A percentile compares a stretch with the other conserved stretches of the same genome.
Conservation (phyloP, 768 basidiomycete species). For the Lactifluus echinatus region DNA sequence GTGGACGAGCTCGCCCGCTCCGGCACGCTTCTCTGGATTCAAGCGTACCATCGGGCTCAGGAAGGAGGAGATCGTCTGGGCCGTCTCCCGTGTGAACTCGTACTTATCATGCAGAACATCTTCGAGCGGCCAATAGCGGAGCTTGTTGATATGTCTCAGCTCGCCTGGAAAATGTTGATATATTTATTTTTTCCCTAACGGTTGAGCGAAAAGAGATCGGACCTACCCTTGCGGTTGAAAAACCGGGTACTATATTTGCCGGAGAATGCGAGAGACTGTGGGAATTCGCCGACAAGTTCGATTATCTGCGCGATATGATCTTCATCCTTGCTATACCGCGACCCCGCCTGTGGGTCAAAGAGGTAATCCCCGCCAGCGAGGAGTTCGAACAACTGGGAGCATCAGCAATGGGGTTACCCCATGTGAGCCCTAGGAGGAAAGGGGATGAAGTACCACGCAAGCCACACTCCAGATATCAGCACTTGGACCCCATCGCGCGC, state of each 20-base stretch:
- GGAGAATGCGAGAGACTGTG: constrained; percentile 69
- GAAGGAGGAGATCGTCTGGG: constrained; percentile 74
- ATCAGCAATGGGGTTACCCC: not conserved
- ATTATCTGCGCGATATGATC: constrained; percentile 98
- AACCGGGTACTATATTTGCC: constrained; percentile 94
- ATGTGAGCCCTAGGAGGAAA: not conserved
- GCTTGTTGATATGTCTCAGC: constrained; percentile 87
- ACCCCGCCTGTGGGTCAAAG: constrained; percentile 93
- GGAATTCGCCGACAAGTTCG: constrained; percentile 89
- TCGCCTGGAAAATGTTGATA: constrained; percentile 40
- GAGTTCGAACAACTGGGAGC: constrained; percentile 80
- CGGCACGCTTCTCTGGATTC: constrained; percentile 81
- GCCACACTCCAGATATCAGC: constrained; percentile 97
- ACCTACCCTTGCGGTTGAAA: constrained; percentile 88
- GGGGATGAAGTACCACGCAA: constrained; percentile 62
- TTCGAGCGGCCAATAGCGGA: constrained; percentile 85
- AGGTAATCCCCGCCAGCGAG: constrained; percentile 96
- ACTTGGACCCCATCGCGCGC: constrained; percentile 91
- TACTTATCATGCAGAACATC: constrained; percentile 91
- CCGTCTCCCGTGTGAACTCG: constrained; percentile 76
- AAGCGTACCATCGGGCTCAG: constrained; percentile 85
- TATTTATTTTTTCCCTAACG: not conserved
- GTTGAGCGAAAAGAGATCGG: not conserved
- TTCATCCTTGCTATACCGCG: constrained; percentile 93
- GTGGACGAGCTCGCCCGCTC: constrained; percentile 75